Base-by-base conservation (phyloP, 1,284 basidiomycete genomes). In the Ganoderma resinaceum region DNA sequence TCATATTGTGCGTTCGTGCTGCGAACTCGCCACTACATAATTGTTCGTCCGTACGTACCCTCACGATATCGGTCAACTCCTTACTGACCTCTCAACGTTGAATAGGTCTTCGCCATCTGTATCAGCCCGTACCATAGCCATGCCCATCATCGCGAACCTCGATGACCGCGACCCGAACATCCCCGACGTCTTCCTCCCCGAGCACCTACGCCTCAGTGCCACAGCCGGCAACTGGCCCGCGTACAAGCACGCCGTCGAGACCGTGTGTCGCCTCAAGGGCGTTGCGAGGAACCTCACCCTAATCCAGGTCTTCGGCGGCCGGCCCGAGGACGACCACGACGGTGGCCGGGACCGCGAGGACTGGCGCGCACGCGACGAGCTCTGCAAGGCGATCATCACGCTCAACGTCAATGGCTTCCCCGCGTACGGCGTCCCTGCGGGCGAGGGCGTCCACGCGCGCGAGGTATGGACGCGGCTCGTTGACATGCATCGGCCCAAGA, bases 221-320 rank as follows among this genome's bases (percentile, higher is more conserved):
- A 1, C 23, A 18, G 52, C 52, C 11, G 26, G 33, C 43, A 68
- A 71, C 49, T 71, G 67, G 70, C 62, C 40, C 33, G 70, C 66
- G 63, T 71, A 68, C 67, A 68, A 67, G 65, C 58, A 60, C 57
- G 67, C 67, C 9, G 57, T 71, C 53, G 67, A 71, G 57, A 68
- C 67, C 4, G 29, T 71, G 16, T 49, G 68, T 7, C 67, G 65
- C n/a, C 26, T 63, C 23, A 66, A 66, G 33, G 62, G 57, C 33
- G 57, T 71, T 43, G 67, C 67, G 46, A 29, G 31, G 14, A 31
- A 53, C 26, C 62, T 67, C 38, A 57, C 62, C 14, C 65, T 65
- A 16, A 31, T 40, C 26, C 18, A 31, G 23, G 14, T 35, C 53
- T 26, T 8, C 33, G 65, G 49, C 67, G 59, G 18, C 62, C 3